Evolutionary conservation across 306 rosid species (phyloP).

Genomic region (Lithocarpus polystachyus): DNA sequence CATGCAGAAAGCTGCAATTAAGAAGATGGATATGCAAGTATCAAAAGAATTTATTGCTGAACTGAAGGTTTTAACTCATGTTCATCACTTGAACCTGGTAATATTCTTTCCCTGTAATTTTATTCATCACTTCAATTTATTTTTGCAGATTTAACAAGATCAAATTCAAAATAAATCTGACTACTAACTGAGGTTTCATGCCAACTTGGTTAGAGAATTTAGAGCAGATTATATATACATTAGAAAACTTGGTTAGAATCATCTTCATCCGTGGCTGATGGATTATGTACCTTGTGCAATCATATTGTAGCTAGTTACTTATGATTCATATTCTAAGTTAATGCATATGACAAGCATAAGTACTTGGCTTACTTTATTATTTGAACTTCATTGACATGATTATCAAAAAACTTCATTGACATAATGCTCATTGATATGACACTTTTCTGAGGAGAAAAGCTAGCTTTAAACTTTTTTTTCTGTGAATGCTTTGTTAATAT

Average conservation of each 20-base stretch:
- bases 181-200: not conserved
- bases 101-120: constrained; percentile 3
- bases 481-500: not conserved
- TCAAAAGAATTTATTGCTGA: constrained; percentile 73
- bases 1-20: constrained; percentile 66
- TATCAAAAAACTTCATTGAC: not conserved
- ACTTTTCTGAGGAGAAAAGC: not conserved
- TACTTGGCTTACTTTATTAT: not conserved
- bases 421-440: not conserved
- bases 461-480: not conserved
- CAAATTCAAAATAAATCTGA: not conserved
- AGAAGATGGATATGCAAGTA: constrained; percentile 85
- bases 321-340: not conserved
- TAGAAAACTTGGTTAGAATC: not conserved
- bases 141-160: not conserved
- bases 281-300: not conserved
- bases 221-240: not conserved
- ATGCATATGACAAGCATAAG: not conserved
- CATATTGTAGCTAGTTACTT: not conserved
- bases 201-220: not conserved
- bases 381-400: not conserved
- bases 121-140: not conserved
- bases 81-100: constrained; percentile 87
- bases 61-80: constrained; percentile 66
- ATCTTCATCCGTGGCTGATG: not conserved